A percentile compares a stretch with the other conserved stretches of the same genome.
Evolutionary conservation across 1,284 basidiomycete genomes (phyloP).

Genomic region (Lentinus polychrous): DNA sequence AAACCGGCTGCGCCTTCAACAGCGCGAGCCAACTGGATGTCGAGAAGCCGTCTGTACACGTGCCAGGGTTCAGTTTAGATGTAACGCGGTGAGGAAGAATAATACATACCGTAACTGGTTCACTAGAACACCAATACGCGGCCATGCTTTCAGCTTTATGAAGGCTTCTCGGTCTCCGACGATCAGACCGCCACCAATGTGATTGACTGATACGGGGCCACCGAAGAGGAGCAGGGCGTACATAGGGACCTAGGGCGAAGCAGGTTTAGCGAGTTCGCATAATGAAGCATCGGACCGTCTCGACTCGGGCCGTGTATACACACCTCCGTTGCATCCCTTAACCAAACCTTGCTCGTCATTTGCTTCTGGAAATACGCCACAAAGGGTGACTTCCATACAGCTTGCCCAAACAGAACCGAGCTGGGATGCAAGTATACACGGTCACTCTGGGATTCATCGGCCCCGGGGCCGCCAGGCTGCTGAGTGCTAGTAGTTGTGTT

Average conservation of each 20-base stretch:
- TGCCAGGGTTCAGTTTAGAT: background rate
- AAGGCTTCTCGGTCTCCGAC: slow-evolving; percentile 44
- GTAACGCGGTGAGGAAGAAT: slow-evolving; percentile 6
- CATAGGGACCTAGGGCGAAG: slow-evolving; percentile 57
- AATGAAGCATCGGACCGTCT: background rate
- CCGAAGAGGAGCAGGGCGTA: slow-evolving; percentile 85
- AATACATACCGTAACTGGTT: slow-evolving; percentile 73
- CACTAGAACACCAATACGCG: slow-evolving; percentile 84
- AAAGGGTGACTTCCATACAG: slow-evolving; percentile 73
- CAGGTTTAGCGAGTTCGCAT: background rate
- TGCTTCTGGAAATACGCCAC: slow-evolving; percentile 81
- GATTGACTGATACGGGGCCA: slow-evolving; percentile 73
- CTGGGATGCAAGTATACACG: slow-evolving; percentile 82
- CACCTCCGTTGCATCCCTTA: slow-evolving; percentile 87
- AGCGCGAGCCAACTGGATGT: slow-evolving; percentile 57
- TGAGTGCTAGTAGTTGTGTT: background rate
- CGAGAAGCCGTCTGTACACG: slow-evolving; percentile 51
- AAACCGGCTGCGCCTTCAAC: slow-evolving; percentile 48
- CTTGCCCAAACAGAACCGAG: slow-evolving; percentile 75
- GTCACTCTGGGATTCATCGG: slow-evolving; percentile 13
- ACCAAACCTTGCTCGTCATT: slow-evolving; percentile 79
- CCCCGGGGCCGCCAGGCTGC: slow-evolving; percentile 13
- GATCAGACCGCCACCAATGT: slow-evolving; percentile 70
- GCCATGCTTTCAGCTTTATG: slow-evolving; percentile 75
- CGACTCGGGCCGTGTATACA: background rate